A percentile compares a stretch with the other conserved stretches of the same genome.
These are phyloP conservation scores for Haplosporangium sp. DNA, from an alignment of 371 early-diverging fungal species.

Conservation along the genomic window DNA sequence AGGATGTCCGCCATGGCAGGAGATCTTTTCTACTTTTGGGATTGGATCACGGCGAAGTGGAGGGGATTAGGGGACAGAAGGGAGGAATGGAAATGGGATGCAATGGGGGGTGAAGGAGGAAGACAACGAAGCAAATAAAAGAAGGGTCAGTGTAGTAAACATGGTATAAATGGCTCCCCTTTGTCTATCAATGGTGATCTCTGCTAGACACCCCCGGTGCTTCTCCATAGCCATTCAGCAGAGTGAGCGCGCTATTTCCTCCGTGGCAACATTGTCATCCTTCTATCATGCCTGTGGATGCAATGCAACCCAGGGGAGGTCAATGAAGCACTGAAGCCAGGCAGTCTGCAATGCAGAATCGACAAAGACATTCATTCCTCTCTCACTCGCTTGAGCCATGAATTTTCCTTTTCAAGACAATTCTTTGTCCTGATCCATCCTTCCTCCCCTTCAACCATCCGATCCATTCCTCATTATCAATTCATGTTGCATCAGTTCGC, in stretches of 20 bases:
- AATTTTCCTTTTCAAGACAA: not conserved
- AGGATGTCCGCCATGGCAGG: constrained; percentile 42
- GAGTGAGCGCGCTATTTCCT: too few relatives aligned
- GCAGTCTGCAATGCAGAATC: too few relatives aligned
- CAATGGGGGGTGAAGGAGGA: not conserved
- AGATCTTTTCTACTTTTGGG: not conserved
- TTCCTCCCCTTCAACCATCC: not conserved
- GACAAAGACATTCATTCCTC: too few relatives aligned
- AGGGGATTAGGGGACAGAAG: not conserved
- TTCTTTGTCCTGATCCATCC: not conserved
- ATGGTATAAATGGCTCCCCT: too few relatives aligned
- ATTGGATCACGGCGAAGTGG: not conserved
- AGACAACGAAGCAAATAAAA: not conserved
- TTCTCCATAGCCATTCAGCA: too few relatives aligned
- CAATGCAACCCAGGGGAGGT: too few relatives aligned
- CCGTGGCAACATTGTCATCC: too few relatives aligned
- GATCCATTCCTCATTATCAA: not conserved
- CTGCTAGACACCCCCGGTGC: too few relatives aligned
- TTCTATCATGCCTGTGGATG: too few relatives aligned
- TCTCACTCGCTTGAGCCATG: not conserved
- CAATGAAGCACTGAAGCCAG: too few relatives aligned
- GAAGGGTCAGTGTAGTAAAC: too few relatives aligned
- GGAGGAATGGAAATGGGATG: not conserved
- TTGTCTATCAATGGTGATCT: too few relatives aligned
- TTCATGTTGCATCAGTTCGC: constrained; percentile 11